Evolutionary conservation across 495 filamentous ascomycete genomes (phyloP), one percentile per base, ranked within the genome.

Genomic region (Chaetomium fimeti): DNA sequence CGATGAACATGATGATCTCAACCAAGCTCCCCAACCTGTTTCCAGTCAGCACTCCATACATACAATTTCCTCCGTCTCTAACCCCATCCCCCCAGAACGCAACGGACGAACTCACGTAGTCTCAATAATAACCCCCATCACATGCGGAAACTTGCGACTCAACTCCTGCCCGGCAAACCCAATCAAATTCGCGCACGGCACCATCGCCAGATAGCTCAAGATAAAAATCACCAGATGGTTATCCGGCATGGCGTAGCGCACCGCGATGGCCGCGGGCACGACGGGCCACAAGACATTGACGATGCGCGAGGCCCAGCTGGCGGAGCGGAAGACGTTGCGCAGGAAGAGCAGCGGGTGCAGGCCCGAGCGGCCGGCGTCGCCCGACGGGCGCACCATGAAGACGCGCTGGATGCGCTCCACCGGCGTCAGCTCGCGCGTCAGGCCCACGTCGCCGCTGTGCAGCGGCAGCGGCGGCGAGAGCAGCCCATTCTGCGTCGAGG

Each of bases 151-250:
- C 72, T 93, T 93, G 62, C 89, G 82, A 4, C 89, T 88, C 61
- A 95, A 76, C 73, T 95, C 89, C 67, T 90, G 87, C 12, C 90
- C 89, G 5, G 89, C 88, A 69, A 95, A 96, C 0, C 91, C 91
- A 20, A 96, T 82, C 52, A 96, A 75, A 69, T 96, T 96, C 51
- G 91, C 92, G 22, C 87, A 85, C 9, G 91, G 92, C 12, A 96
- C 83, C 86, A 98, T 97, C 60, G 82, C 80, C 47, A 84, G 75
- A 49, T 82, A 82, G 8, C 74, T 65, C 6, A 81, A 69, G 27
- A 73, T 72, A 55, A 81, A 82, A n/a, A 75, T 77, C 22, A 74
- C 64, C 3, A 78, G 65, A 29, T 75, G 38, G 42, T 91, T 82
- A 54, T 91, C 53, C 0, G 70, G 65, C 51, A 71, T 15, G 38